Evolutionary conservation across 2,329 filamentous ascomycete species (phyloP).

Genomic region (Leptographium wingfieldii): DNA sequence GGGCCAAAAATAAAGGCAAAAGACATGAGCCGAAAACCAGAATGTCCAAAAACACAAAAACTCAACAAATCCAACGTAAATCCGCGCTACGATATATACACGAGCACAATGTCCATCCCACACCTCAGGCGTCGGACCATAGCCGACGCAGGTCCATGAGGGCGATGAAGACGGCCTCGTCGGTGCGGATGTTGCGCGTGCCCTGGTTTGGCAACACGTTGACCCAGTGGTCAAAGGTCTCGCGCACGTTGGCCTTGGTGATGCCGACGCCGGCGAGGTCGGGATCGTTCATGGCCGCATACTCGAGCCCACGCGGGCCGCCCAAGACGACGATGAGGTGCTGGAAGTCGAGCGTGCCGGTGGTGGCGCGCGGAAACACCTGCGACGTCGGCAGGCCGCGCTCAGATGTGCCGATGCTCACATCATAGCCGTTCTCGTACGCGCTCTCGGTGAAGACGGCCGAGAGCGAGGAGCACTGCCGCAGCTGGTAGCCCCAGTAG

Average conservation of each 20-base stretch:
- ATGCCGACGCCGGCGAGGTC: constrained; percentile 49
- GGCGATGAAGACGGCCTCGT: constrained; percentile 71
- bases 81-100: background rate
- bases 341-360: constrained; percentile 35
- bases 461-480: constrained; percentile 53
- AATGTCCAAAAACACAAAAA: too few species aligned
- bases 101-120: background rate
- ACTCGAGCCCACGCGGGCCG: constrained; percentile 67
- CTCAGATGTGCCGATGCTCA: constrained; percentile 75
- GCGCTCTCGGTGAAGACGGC: constrained; percentile 65
- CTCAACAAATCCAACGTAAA: background rate
- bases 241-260: constrained; percentile 47
- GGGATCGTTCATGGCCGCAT: constrained; percentile 51
- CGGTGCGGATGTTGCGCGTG: constrained; percentile 69
- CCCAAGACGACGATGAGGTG: constrained; percentile 73
- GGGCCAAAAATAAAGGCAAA: too few species aligned
- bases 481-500: constrained; percentile 74
- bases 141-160: constrained; percentile 53
- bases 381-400: constrained; percentile 44
- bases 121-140: constrained; percentile 28
- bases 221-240: constrained; percentile 75
- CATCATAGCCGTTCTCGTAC: constrained; percentile 66
- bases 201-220: constrained; percentile 72
- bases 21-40: too few species aligned
- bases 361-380: constrained; percentile 30